phyloP scores from a whole-genome alignment of 768 basidiomycete genomes.

The Tricholoma matsutake region DNA sequence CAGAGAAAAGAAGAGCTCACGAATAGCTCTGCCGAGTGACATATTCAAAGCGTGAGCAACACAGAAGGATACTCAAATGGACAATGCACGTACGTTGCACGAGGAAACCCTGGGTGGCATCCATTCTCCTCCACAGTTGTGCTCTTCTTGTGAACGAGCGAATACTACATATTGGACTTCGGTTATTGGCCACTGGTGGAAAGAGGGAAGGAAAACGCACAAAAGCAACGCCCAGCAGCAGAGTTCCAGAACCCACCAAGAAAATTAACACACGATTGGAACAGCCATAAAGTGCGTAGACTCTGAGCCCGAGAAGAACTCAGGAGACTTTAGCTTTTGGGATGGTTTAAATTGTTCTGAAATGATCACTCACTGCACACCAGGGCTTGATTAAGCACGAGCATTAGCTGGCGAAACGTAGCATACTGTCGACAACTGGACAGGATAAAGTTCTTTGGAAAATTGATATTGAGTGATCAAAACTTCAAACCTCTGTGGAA shows the following conservation, averaged over 20 bases:
- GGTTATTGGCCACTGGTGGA: background rate
- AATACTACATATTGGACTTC: conserved; percentile 32
- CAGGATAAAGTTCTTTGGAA: background rate
- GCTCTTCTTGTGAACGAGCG: conserved; percentile 38
- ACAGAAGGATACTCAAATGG: background rate
- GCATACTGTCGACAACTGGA: conserved; percentile 39
- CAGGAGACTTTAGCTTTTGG: background rate
- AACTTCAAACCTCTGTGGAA: conserved; percentile 11
- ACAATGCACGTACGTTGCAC: conserved; percentile 25
- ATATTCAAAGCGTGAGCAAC: background rate
- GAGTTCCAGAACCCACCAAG: conserved; percentile 29
- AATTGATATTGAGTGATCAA: background rate
- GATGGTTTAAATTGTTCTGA: background rate
- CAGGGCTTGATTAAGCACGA: conserved; percentile 43
- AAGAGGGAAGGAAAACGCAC: conserved; percentile 29
- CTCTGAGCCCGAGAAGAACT: conserved; percentile 46
- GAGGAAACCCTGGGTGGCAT: conserved; percentile 33
- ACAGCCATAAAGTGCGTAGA: conserved; percentile 47
- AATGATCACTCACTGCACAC: conserved; percentile 38
- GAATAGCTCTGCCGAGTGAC: conserved; percentile 13
- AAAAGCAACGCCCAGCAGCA: conserved; percentile 28
- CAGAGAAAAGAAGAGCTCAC: conserved; percentile 5
- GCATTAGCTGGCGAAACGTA: conserved; percentile 37
- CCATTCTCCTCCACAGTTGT: conserved; percentile 23
- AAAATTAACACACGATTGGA: conserved; percentile 34